These are phyloP conservation scores for Castanopsis chinensis DNA, from an alignment of 306 rosid species.

Conservation along the genomic window DNA sequence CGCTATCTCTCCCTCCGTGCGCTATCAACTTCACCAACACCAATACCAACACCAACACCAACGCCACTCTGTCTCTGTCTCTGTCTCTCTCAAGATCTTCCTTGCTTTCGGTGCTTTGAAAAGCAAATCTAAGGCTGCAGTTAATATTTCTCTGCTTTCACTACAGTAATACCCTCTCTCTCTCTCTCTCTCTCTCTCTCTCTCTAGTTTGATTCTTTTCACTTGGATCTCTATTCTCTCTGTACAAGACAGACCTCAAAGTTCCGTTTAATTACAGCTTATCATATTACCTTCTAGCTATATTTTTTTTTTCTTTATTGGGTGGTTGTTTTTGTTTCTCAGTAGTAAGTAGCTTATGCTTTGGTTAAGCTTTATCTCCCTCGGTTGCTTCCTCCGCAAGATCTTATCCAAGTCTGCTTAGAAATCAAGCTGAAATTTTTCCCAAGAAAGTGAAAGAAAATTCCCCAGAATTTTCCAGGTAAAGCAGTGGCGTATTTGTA, in stretches of 20 bases:
- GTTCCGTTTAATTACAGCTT: conserved; percentile 24
- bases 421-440: conserved; percentile 45
- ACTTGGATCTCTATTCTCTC: conserved; percentile 7
- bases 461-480: conserved; percentile 36
- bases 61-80: not conserved
- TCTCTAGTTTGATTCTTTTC: conserved; percentile 7
- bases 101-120: conserved; percentile 38
- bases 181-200: not conserved
- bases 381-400: conserved; percentile 67
- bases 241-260: conserved; percentile 21
- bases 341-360: conserved; percentile 17
- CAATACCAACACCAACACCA: not conserved
- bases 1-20: not conserved
- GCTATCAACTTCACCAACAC: not conserved
- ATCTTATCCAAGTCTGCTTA: conserved; percentile 86
- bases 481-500: conserved; percentile 17
- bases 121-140: conserved; percentile 25
- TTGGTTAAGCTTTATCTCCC: conserved; percentile 3
- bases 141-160: conserved; percentile 3
- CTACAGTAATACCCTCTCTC: not conserved
- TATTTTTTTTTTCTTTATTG: not conserved
- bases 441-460: conserved; percentile 27
- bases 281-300: conserved; percentile 24
- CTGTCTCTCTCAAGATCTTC: conserved; percentile 33
- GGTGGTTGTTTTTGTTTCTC: not conserved